phyloP scores from a whole-genome alignment of 768 basidiomycete species.

The Panaeolus cyanescens region DNA sequence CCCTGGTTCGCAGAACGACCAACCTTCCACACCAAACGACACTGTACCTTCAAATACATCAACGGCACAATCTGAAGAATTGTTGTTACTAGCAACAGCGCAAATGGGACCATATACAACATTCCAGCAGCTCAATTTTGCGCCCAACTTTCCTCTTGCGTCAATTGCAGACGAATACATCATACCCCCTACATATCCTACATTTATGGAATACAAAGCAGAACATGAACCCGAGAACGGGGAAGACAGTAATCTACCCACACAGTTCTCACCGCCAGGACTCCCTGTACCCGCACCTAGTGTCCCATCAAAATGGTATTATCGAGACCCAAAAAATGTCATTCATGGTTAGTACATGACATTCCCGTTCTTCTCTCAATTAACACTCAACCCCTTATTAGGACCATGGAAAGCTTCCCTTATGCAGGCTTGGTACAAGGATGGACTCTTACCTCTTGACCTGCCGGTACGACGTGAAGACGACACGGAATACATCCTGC shows the following conservation, averaged over 20 bases:
- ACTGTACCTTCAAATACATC: conserved; percentile 30
- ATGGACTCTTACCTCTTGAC: conserved; percentile 79
- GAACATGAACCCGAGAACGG: conserved; percentile 60
- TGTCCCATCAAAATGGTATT: conserved; percentile 78
- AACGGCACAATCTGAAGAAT: conserved; percentile 60
- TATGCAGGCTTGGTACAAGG: conserved; percentile 91
- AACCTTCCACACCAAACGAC: conserved; percentile 32
- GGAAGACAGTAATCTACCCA: conserved; percentile 33
- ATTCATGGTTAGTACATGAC: conserved; percentile 62
- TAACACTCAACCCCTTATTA: conserved; percentile 27
- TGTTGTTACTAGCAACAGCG: conserved; percentile 64
- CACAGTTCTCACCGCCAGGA: conserved; percentile 80
- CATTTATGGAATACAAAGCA: conserved; percentile 71
- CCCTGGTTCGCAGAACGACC: conserved; percentile 37
- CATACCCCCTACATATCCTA: conserved; percentile 87
- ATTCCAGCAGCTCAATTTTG: conserved; percentile 86
- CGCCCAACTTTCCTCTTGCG: conserved; percentile 86
- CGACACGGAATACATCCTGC: conserved; percentile 63
- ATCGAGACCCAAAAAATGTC: conserved; percentile 79
- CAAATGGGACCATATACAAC: conserved; percentile 87
- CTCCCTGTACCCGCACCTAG: conserved; percentile 69
- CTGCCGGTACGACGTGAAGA: conserved; percentile 81
- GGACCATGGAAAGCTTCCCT: conserved; percentile 87
- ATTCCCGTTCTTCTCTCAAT: neutral
- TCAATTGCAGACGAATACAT: conserved; percentile 89